These are phyloP conservation scores for Clarkia xantiana DNA, from an alignment of 345 rosid genomes.

Conservation along the genomic window DNA sequence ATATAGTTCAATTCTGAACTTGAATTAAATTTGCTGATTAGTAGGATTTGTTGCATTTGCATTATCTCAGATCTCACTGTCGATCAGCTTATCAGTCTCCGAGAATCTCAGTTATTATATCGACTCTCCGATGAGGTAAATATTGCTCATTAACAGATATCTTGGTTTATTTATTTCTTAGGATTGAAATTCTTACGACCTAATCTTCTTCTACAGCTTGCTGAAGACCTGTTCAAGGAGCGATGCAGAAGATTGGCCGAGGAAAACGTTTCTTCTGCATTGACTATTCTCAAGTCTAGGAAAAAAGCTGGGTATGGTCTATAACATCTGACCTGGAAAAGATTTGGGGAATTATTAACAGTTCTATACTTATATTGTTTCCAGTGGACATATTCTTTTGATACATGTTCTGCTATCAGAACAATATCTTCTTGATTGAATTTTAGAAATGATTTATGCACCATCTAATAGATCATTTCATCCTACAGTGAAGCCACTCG, in stretches of 20 bases:
- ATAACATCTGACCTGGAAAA: not conserved
- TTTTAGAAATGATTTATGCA: not conserved
- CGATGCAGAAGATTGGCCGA: conserved; percentile 48
- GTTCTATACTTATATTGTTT: not conserved
- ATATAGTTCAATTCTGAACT: not conserved
- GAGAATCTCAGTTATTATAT: conserved; percentile 57
- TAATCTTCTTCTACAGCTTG: conserved; percentile 43
- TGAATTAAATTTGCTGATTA: not conserved
- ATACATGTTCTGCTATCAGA: too few relatives aligned
- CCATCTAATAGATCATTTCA: conserved; percentile 15
- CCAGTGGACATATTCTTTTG: not conserved
- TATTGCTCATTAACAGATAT: conserved; percentile 9
- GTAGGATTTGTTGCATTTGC: too few relatives aligned
- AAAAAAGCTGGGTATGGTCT: conserved; percentile 54
- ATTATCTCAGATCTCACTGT: conserved; percentile 39
- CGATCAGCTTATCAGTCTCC: conserved; percentile 59
- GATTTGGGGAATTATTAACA: not conserved
- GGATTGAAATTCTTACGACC: not conserved
- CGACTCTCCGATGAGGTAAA: conserved; percentile 80
- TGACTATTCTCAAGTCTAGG: conserved; percentile 57
- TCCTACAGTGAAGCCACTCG: conserved; percentile 50
- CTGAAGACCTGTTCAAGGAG: conserved; percentile 69
- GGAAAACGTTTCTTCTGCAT: conserved; percentile 56
- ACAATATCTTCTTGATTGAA: too few relatives aligned
- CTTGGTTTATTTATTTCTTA: not conserved